Base-by-base conservation (phyloP, 2,329 filamentous ascomycete species). In the Sclerotinia glacialis region DNA sequence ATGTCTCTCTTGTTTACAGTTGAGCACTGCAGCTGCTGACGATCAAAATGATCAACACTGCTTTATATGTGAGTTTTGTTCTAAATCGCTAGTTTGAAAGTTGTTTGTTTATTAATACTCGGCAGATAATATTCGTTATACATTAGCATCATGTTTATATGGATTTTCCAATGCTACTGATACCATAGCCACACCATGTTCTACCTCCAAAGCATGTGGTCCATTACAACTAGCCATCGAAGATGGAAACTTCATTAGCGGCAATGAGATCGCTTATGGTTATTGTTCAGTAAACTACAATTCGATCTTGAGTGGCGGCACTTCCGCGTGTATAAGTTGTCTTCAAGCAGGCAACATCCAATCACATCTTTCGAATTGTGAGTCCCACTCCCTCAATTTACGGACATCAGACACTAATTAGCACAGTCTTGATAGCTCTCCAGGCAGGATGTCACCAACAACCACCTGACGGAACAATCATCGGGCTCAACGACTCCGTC, bases 101-200 rank as follows among this genome's bases (percentile, higher is more conserved):
- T 26, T 6, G n/a, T 26, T 12, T 37, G 16, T 31, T 28, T 58
- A 40, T 34, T 64, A 26, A 64, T 26, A 26, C 42, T 18, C 5
- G 11, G 21, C 44, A 77, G 75, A 76, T 55, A 77, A 77, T 63
- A 56, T 76, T 54, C 72, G 75, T 14, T 76, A 68, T 62, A 69
- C 71, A 8, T 64, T 75, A 12, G 70, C 68, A 65, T 66, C 69
- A 16, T 77, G 75, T 60, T 44, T 75, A 6, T 75, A 72, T 59
- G 69, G 64, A 31, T 72, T 69, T 65, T 28, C 66, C 47, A 75
- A 73, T 64, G 67, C 70, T 50, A 67, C 71, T n/a, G 67, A 72
- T 53, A 37, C 69, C 12, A 23, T 69, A 5, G 68, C 68, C 5
- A 71, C 71, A 21, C 72, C 72, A 31, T 76, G 74, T 50, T 68